phyloP scores from a whole-genome alignment of 2,329 filamentous ascomycete genomes.

The Fusarium protoensiforme region DNA sequence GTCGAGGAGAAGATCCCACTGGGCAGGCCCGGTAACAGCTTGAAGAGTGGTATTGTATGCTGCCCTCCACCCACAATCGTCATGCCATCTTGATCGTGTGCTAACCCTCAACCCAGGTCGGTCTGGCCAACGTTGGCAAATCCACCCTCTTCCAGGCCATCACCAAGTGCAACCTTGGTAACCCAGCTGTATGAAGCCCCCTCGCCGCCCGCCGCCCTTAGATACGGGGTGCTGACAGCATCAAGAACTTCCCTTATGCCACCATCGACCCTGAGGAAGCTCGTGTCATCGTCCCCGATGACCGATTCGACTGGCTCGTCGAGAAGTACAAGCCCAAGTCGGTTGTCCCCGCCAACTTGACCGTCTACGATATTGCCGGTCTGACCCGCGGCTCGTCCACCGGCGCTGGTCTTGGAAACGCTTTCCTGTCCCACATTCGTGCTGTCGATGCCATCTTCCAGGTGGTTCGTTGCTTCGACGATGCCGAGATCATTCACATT shows the following conservation, averaged over 20 bases:
- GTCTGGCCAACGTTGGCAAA: slow-evolving; percentile 98
- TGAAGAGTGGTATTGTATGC: slow-evolving; percentile 98
- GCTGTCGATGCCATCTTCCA: slow-evolving; percentile 98
- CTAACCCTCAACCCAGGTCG: slow-evolving; percentile 72
- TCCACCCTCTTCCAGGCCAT: slow-evolving; percentile 99
- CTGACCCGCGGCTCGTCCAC: slow-evolving; percentile 95
- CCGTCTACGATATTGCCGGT: slow-evolving; percentile 98
- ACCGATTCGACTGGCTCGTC: slow-evolving; percentile 94
- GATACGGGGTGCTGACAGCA: slow-evolving; percentile 54
- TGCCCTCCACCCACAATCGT: background rate
- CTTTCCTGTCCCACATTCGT: slow-evolving; percentile 98
- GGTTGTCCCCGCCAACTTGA: slow-evolving; percentile 94
- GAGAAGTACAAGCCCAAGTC: slow-evolving; percentile 99
- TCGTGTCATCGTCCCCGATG: slow-evolving; percentile 95
- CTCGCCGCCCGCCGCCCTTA: slow-evolving; percentile 47
- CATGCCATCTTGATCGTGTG: slow-evolving; percentile 7
- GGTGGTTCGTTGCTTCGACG: slow-evolving; percentile 96
- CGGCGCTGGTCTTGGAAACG: slow-evolving; percentile 95
- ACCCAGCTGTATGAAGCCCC: slow-evolving; percentile 81
- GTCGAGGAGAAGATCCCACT: slow-evolving; percentile 96
- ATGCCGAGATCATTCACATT: slow-evolving; percentile 99
- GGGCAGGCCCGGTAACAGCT: slow-evolving; percentile 94
- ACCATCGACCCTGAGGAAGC: slow-evolving; percentile 99
- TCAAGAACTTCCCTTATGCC: slow-evolving; percentile 96
- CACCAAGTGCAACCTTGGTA: slow-evolving; percentile 96